These are phyloP conservation scores for Ogataea henricii DNA, from an alignment of 805 yeast genomes.

Conservation along the genomic window DNA sequence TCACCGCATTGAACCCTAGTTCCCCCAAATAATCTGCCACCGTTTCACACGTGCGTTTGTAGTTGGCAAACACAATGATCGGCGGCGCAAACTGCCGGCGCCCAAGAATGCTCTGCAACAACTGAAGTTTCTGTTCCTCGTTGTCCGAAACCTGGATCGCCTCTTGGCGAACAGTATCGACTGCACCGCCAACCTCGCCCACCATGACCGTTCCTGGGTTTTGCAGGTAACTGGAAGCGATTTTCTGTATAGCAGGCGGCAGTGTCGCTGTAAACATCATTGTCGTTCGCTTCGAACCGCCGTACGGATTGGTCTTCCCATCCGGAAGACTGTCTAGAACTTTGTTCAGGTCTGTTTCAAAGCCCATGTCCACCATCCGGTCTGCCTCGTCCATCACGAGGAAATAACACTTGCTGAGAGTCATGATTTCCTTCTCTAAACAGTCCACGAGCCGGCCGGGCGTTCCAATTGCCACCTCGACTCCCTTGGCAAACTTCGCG, in stretches of 20 bases:
- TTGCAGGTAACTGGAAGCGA: slow-evolving; percentile 62
- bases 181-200: slow-evolving; percentile 67
- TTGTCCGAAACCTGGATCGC: slow-evolving; percentile 54
- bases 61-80: slow-evolving; percentile 81
- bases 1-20: slow-evolving; percentile 51
- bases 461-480: slow-evolving; percentile 85
- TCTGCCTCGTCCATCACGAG: slow-evolving; percentile 93
- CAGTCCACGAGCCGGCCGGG: slow-evolving; percentile 91
- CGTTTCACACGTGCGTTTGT: slow-evolving; percentile 69
- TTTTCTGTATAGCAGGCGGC: slow-evolving; percentile 68
- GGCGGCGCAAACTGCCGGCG: slow-evolving; percentile 46
- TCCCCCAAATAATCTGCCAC: slow-evolving; percentile 53
- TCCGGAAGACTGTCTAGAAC: slow-evolving; percentile 60
- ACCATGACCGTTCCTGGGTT: slow-evolving; percentile 66
- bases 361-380: slow-evolving; percentile 93
- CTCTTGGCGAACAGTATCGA: slow-evolving; percentile 67
- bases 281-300: slow-evolving; percentile 53
- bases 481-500: slow-evolving; percentile 57
- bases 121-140: slow-evolving; percentile 45
- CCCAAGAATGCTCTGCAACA: slow-evolving; percentile 42
- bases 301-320: slow-evolving; percentile 43
- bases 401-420: slow-evolving; percentile 60
- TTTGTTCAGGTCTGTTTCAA: slow-evolving; percentile 73
- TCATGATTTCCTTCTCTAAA: slow-evolving; percentile 64
- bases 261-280: slow-evolving; percentile 96